Percentiles rank a stretch among this genome's conserved stretches.
Evolutionary conservation across 352 stramenopile species (phyloP).

Genomic region (Phytophthora ohioensis): DNA sequence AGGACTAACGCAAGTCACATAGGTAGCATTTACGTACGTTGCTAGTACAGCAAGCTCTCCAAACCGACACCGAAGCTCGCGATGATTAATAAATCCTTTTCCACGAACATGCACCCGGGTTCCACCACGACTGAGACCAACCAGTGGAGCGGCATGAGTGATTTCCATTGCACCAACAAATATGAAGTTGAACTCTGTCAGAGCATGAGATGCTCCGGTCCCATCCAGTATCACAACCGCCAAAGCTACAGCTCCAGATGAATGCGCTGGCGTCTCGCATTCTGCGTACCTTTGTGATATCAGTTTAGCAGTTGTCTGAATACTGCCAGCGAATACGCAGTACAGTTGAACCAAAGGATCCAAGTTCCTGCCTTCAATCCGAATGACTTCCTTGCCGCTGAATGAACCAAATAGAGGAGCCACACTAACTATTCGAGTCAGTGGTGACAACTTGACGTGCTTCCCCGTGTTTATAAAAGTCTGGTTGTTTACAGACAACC

Average conservation of each 20-base stretch:
- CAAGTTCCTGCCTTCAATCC: conserved; percentile 36
- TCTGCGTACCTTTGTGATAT: conserved; percentile 24
- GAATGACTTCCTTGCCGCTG: conserved; percentile 39
- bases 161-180: conserved; percentile 52
- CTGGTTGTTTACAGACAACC: conserved; percentile 60
- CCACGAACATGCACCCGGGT: conserved; percentile 36
- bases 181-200: conserved; percentile 44
- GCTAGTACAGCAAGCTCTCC: conserved; percentile 31
- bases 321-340: conserved; percentile 43
- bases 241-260: conserved; percentile 29
- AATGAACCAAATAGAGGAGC: conserved; percentile 42
- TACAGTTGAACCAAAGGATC: conserved; percentile 20
- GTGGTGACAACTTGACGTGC: conserved; percentile 20
- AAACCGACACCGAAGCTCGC: conserved; percentile 48
- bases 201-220: background rate
- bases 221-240: conserved; percentile 26
- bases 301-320: conserved; percentile 3
- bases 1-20: conserved; percentile 41
- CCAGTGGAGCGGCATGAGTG: conserved; percentile 15
- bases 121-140: conserved; percentile 44
- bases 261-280: conserved; percentile 41
- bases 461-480: conserved; percentile 39
- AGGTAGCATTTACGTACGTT: conserved; percentile 39
- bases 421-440: conserved; percentile 19
- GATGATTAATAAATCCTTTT: conserved; percentile 48